Conservation (phyloP, 805 yeast species). For the Ogataea wickerhamii region DNA sequence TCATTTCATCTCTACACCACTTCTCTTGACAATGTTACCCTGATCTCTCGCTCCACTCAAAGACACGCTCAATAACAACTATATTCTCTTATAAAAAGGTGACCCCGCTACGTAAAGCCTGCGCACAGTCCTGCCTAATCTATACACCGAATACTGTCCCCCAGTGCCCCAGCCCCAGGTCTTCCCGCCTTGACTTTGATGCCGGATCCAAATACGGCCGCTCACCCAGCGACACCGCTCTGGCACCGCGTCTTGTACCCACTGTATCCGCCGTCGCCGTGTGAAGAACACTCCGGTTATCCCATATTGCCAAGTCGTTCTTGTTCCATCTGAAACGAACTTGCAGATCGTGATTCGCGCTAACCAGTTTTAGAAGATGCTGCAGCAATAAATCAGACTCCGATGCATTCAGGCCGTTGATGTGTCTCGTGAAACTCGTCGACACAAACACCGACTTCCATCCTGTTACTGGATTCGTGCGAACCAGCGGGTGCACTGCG, state of each 20-base stretch:
- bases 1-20: no score
- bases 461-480: conserved; percentile 67
- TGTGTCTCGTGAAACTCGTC: background rate
- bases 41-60: no score
- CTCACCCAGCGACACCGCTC: conserved; percentile 2
- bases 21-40: no score
- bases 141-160: background rate
- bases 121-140: no score
- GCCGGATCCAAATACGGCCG: background rate
- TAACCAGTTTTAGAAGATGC: conserved; percentile 38
- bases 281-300: conserved; percentile 25
- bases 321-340: conserved; percentile 49
- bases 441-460: conserved; percentile 51
- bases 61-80: no score
- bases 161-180: background rate
- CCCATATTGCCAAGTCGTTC: conserved; percentile 44
- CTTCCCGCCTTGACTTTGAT: conserved; percentile 1
- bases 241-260: conserved; percentile 1
- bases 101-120: no score
- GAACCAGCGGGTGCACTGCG: conserved; percentile 55
- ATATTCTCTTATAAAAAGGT: no score
- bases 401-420: background rate
- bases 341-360: conserved; percentile 50
- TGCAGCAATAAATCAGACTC: conserved; percentile 25
- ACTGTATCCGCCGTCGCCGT: conserved; percentile 2